Evolutionary conservation across 768 basidiomycete genomes (phyloP).

Genomic region (Russula olivacea): DNA sequence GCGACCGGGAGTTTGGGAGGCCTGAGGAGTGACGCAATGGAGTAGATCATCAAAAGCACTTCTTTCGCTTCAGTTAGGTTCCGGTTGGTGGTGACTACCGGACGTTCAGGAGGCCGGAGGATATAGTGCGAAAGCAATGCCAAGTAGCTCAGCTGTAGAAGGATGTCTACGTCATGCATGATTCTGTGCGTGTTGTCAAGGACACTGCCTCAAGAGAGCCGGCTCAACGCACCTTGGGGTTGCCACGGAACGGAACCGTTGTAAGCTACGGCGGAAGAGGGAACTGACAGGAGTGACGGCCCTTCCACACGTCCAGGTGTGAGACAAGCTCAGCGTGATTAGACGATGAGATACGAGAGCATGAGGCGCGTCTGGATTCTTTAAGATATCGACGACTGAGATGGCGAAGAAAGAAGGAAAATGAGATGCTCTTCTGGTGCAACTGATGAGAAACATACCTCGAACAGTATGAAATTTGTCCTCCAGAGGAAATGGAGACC

Average conservation of each 20-base stretch:
- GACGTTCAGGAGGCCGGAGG: conserved; percentile 34
- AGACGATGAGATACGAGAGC: conserved; percentile 21
- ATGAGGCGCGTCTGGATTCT: conserved; percentile 14
- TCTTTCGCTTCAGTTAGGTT: conserved; percentile 34
- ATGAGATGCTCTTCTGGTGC: neutral
- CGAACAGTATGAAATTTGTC: conserved; percentile 21
- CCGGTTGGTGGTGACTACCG: conserved; percentile 27
- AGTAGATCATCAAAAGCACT: conserved; percentile 36
- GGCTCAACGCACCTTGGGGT: conserved; percentile 41
- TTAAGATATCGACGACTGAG: conserved; percentile 20
- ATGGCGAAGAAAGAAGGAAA: neutral
- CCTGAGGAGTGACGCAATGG: conserved; percentile 35
- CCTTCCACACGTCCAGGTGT: conserved; percentile 22
- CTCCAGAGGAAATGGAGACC: conserved; percentile 40
- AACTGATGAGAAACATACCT: conserved; percentile 24
- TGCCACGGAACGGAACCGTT: conserved; percentile 36
- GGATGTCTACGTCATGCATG: conserved; percentile 41
- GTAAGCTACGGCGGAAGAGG: conserved; percentile 6
- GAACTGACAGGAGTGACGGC: conserved; percentile 5
- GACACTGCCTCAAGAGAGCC: neutral
- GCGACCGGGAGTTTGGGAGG: conserved; percentile 32
- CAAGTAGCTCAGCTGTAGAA: conserved; percentile 38
- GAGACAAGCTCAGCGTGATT: conserved; percentile 14
- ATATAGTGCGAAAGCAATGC: conserved; percentile 35
- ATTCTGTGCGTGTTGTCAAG: conserved; percentile 32